phyloP scores from a whole-genome alignment of 2,329 filamentous ascomycete genomes.

The Hymenoscyphus occultus region DNA sequence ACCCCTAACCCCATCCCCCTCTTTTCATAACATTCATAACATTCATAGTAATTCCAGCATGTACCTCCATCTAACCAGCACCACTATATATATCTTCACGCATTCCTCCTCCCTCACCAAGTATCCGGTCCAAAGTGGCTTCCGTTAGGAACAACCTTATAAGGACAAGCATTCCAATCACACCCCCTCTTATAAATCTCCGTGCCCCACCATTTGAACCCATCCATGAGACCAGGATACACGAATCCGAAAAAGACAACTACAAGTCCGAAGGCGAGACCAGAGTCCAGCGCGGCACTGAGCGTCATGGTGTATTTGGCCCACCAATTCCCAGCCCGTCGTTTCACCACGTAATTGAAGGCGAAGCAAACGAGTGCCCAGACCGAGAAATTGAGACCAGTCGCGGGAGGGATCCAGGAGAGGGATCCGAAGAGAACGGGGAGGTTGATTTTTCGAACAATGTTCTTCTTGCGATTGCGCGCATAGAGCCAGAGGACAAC shows the following conservation, averaged over 20 bases:
- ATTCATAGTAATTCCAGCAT: too few relatives aligned
- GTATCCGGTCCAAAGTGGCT: slow-evolving; percentile 62
- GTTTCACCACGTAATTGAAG: slow-evolving; percentile 76
- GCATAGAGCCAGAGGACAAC: slow-evolving; percentile 71
- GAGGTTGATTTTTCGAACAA: slow-evolving; percentile 74
- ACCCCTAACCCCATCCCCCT: too few relatives aligned
- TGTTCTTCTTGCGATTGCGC: slow-evolving; percentile 54
- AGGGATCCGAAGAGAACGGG: slow-evolving; percentile 81
- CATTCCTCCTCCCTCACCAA: slow-evolving; percentile 41
- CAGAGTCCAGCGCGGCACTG: slow-evolving; percentile 78
- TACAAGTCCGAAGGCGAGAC: slow-evolving; percentile 77
- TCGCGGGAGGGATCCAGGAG: slow-evolving; percentile 83
- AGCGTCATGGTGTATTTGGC: slow-evolving; percentile 89
- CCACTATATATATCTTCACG: background rate
- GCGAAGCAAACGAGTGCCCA: slow-evolving; percentile 83
- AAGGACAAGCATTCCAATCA: slow-evolving; percentile 80
- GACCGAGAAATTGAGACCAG: slow-evolving; percentile 82
- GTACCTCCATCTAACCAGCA: too few relatives aligned
- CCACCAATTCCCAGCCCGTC: slow-evolving; percentile 74
- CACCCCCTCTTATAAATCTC: slow-evolving; percentile 81
- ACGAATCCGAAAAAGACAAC: slow-evolving; percentile 83
- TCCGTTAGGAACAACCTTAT: slow-evolving; percentile 60
- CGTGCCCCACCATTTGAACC: slow-evolving; percentile 85
- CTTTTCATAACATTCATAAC: too few relatives aligned
- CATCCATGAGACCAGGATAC: slow-evolving; percentile 72